Percentiles rank a stretch among this genome's conserved stretches.
Conservation (phyloP, 2,329 filamentous ascomycete genomes). For the Aspergillus brunneoviolaceus region DNA sequence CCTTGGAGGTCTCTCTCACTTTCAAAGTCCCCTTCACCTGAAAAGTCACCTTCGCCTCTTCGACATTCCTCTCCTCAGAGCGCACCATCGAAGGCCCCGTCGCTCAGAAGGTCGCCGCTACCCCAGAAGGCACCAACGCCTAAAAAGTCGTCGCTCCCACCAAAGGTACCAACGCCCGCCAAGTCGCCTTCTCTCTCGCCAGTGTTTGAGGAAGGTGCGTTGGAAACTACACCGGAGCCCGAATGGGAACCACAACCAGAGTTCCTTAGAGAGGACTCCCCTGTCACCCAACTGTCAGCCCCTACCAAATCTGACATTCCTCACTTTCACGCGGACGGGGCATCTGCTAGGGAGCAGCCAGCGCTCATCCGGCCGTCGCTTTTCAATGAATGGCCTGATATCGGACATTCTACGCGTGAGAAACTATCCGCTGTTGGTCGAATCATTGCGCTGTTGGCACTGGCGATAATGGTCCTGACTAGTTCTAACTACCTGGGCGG, state of each 20-base stretch:
- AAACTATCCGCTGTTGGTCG: constrained; percentile 7
- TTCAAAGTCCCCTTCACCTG: not conserved
- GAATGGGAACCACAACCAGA: constrained; percentile 5
- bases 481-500: not conserved
- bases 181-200: not conserved
- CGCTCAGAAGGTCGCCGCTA: not conserved
- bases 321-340: constrained; percentile 9
- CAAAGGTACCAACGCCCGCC: not conserved
- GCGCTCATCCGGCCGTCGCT: not conserved
- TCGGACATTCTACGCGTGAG: not conserved
- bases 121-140: not conserved
- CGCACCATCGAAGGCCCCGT: too few relatives aligned
- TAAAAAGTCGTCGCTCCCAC: not conserved
- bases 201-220: not conserved
- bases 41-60: not conserved
- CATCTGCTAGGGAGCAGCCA: constrained; percentile 6
- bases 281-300: constrained; percentile 5
- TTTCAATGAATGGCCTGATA: not conserved
- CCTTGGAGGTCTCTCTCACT: not conserved
- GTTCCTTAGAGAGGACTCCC: constrained; percentile 13
- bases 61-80: not conserved
- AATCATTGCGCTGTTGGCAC: not conserved
- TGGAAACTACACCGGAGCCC: not conserved
- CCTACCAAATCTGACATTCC: constrained; percentile 29
- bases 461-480: not conserved